Evolutionary conservation across 768 basidiomycete genomes (phyloP).

Genomic region (Rhodotorula sphaerocarpa): DNA sequence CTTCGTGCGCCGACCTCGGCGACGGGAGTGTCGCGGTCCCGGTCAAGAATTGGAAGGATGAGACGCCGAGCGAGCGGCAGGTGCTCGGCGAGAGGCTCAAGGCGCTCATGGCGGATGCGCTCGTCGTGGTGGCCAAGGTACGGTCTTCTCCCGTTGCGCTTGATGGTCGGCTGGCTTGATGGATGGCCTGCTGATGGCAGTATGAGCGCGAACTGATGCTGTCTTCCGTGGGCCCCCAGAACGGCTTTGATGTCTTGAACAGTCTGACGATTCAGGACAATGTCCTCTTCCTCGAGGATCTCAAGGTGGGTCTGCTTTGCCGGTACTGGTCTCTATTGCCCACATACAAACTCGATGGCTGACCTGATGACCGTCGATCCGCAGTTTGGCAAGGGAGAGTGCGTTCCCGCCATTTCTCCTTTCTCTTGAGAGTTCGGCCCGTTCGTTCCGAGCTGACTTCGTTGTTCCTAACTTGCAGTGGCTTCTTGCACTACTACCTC

Average conservation of each 20-base stretch:
- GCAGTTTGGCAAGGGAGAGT: slow-evolving; percentile 29
- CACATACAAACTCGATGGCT: background rate
- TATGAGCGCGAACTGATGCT: no score
- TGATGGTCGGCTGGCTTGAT: no score
- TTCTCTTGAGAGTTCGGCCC: background rate
- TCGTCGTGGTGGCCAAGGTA: slow-evolving; percentile 40
- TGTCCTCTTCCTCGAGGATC: slow-evolving; percentile 64
- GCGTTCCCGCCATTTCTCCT: background rate
- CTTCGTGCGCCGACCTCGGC: slow-evolving; percentile 34
- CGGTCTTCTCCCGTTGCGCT: slow-evolving; percentile 45
- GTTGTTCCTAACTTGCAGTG: slow-evolving; percentile 48
- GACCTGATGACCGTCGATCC: background rate
- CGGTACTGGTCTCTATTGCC: background rate
- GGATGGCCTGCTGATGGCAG: background rate
- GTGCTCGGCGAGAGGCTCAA: slow-evolving; percentile 62
- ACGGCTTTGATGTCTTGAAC: slow-evolving; percentile 93
- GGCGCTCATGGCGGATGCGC: slow-evolving; percentile 65
- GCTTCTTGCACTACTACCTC: slow-evolving; percentile 61
- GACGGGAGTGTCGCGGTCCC: slow-evolving; percentile 16
- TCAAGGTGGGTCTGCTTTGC: slow-evolving; percentile 42
- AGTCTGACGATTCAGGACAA: slow-evolving; percentile 94
- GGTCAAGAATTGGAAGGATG: slow-evolving; percentile 42
- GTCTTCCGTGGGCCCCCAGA: slow-evolving; percentile 42
- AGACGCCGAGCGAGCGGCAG: slow-evolving; percentile 56
- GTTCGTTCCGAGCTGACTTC: background rate